phyloP scores from a whole-genome alignment of 1,284 basidiomycete species.

The Ustilago esculenta region DNA sequence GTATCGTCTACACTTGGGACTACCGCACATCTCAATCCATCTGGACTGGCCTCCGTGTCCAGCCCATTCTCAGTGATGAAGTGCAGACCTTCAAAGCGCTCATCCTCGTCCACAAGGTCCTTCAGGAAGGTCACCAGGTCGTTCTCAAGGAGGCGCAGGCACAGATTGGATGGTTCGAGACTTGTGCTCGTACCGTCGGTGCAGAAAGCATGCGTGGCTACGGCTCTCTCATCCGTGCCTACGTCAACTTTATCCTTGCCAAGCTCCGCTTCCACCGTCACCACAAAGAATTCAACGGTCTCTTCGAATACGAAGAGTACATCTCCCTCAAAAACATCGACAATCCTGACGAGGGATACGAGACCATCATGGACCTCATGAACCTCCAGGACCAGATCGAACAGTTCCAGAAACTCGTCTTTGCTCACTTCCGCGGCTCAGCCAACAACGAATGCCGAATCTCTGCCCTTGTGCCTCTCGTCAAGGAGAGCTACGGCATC shows the following conservation, averaged over 20 bases:
- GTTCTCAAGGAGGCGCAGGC: conserved; percentile 65
- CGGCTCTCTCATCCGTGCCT: conserved; percentile 62
- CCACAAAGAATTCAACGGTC: conserved; percentile 67
- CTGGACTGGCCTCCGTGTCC: conserved; percentile 64
- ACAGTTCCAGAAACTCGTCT: conserved; percentile 66
- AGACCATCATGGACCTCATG: conserved; percentile 67
- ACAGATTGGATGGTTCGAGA: conserved; percentile 66
- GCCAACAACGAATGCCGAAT: conserved; percentile 67
- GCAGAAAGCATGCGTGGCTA: conserved; percentile 61
- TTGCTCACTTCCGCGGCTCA: conserved; percentile 62
- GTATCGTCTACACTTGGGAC: conserved; percentile 67
- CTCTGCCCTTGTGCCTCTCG: conserved; percentile 64
- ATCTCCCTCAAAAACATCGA: conserved; percentile 67
- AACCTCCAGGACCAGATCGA: conserved; percentile 67
- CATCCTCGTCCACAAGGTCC: conserved; percentile 66
- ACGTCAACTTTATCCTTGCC: conserved; percentile 64
- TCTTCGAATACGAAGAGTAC: conserved; percentile 67
- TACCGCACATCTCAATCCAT: conserved; percentile 65
- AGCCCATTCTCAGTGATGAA: conserved; percentile 66
- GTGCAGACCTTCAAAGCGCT: conserved; percentile 67
- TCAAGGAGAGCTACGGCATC: conserved; percentile 67
- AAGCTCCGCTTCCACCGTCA: conserved; percentile 67
- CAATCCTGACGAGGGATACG: conserved; percentile 67
- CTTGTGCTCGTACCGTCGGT: conserved; percentile 61
- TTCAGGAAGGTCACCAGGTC: conserved; percentile 65